A percentile compares a stretch with the other conserved stretches of the same genome.
phyloP scores from a whole-genome alignment of 1,284 basidiomycete species.

The Trichosporon faecale region DNA sequence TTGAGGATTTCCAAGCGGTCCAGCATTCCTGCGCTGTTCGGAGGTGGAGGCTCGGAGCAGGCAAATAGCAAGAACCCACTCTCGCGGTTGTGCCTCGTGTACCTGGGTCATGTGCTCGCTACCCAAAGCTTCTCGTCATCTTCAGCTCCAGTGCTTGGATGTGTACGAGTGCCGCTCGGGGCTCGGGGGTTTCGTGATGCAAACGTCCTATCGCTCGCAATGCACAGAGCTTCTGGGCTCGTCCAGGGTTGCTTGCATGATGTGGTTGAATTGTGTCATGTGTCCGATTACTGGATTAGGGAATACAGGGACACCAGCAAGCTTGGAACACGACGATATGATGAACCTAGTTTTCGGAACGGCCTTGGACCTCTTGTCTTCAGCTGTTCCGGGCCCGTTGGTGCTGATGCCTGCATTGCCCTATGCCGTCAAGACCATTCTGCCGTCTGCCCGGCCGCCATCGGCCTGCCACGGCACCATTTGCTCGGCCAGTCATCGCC shows the following conservation, averaged over 20 bases:
- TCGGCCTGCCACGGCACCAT: neutral
- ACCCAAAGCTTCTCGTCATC: neutral
- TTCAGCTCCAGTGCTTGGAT: neutral
- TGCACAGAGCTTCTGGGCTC: neutral
- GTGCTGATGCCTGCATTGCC: neutral
- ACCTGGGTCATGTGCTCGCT: neutral
- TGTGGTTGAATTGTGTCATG: conserved; percentile 3
- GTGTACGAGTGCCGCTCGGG: neutral
- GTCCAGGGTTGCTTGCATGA: neutral
- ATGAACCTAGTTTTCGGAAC: conserved; percentile 2
- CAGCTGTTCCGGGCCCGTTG: neutral
- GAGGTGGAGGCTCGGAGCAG: neutral
- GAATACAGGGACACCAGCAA: neutral
- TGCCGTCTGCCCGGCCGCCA: neutral
- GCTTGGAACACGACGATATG: conserved; percentile 7
- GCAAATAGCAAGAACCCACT: neutral
- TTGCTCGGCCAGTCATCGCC: neutral
- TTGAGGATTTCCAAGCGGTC: neutral
- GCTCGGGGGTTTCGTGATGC: neutral
- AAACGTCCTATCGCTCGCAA: neutral
- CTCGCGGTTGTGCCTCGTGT: neutral
- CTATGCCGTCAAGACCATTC: neutral
- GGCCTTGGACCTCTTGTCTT: neutral
- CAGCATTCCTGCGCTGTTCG: neutral
- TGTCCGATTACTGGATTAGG: conserved; percentile 7